A percentile compares a stretch with the other conserved stretches of the same genome.
These are phyloP conservation scores for Musa troglodytarum DNA, from an alignment of 176 grass and related monocot species.

Conservation along the genomic window DNA sequence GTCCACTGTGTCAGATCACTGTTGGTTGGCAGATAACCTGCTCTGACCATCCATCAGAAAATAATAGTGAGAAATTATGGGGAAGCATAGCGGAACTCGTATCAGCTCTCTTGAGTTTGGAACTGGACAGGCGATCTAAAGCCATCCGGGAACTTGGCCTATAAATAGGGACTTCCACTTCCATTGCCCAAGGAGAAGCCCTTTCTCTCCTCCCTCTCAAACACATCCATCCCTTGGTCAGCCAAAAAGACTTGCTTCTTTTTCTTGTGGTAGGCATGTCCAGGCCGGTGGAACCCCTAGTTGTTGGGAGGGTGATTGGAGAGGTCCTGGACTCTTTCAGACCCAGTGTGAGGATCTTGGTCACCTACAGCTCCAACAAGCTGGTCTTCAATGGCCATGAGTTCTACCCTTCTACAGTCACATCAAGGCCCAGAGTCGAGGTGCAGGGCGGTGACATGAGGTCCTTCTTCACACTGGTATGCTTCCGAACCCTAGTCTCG, in stretches of 20 bases:
- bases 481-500: neutral
- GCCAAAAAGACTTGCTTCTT: neutral
- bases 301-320: conserved; percentile 74
- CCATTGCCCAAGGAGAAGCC: too few species aligned
- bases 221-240: too few species aligned
- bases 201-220: too few species aligned
- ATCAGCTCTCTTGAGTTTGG: too few species aligned
- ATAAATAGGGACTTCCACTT: too few species aligned
- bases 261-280: conserved; percentile 37
- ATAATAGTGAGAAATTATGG: too few species aligned
- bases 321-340: conserved; percentile 83
- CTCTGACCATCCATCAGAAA: too few species aligned
- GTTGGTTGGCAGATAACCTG: too few species aligned
- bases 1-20: too few species aligned
- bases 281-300: conserved; percentile 59
- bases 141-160: too few species aligned
- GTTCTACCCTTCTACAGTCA: conserved; percentile 66
- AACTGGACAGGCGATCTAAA: too few species aligned
- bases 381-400: conserved; percentile 78
- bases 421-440: conserved; percentile 61
- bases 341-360: conserved; percentile 64
- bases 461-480: conserved; percentile 91
- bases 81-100: too few species aligned
- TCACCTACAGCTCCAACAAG: conserved; percentile 77
- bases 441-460: conserved; percentile 62